phyloP scores from a whole-genome alignment of 1,284 basidiomycete species.

The Sanghuangporus baumii region DNA sequence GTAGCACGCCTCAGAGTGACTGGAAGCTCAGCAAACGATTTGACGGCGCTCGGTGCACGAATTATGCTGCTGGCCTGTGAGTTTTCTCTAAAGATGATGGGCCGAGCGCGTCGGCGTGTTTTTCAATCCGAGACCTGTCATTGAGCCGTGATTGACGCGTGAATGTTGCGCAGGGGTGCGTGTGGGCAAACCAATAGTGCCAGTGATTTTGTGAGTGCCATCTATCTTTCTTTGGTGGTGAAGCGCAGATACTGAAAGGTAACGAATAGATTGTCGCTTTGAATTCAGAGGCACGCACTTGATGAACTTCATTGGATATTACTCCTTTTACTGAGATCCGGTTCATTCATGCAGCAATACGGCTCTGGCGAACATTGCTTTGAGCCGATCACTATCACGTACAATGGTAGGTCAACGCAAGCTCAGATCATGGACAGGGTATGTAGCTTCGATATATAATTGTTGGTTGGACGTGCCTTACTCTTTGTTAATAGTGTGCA shows the following conservation, averaged over 20 bases:
- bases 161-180: conserved; percentile 28
- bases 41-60: conserved; percentile 24
- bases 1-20: neutral
- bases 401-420: conserved; percentile 45
- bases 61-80: conserved; percentile 29
- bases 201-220: conserved; percentile 30
- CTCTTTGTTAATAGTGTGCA: conserved; percentile 28
- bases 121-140: neutral
- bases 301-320: neutral
- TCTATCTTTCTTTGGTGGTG: neutral
- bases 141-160: neutral
- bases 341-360: conserved; percentile 29
- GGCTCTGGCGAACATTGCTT: conserved; percentile 43
- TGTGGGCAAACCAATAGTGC: conserved; percentile 30
- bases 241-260: neutral
- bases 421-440: conserved; percentile 53
- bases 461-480: neutral
- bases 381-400: conserved; percentile 47
- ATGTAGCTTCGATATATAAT: conserved; percentile 16
- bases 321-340: conserved; percentile 1
- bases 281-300: conserved; percentile 30
- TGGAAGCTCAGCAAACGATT: conserved; percentile 10
- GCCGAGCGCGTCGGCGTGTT: neutral
- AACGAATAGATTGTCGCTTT: conserved; percentile 39
- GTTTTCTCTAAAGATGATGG: neutral